Evolutionary conservation across 2,329 filamentous ascomycete genomes (phyloP), one percentile per base, ranked within the genome.

Genomic region (Penicillium sp.): DNA sequence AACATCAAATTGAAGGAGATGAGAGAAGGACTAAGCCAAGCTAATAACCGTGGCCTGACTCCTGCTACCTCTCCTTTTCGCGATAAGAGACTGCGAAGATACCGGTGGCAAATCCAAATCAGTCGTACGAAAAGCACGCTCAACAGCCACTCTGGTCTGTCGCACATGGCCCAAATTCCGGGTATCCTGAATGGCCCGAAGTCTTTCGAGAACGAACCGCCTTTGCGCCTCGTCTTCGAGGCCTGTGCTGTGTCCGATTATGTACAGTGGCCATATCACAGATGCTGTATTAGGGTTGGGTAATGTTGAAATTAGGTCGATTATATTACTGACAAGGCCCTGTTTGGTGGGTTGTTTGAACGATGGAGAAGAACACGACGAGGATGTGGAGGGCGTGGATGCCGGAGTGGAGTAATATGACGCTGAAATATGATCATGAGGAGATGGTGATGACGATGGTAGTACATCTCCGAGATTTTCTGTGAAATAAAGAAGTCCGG

Each of bases 81-180:
- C n/a, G 5, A 14, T 18, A 18, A 14, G n/a, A 40, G 11, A 40
- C 16, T 40, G 35, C 5, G 35, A 40, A 18, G 35, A 18, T 14
- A 18, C 12, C 16, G n/a, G 35, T 40, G 43, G 23, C 24, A 57
- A 20, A 26, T 45, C 55, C 4, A 57, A 30, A 46, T 57, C 49
- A 23, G n/a, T 38, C 5, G 58, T 61, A 3, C 59, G 60, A 57
- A 66, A 66, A 18, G 63, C 58, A 42, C 47, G 54, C 45, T 67
- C 63, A 21, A 68, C 65, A 21, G 63, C 60, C 47, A 60, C 56
- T 5, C 60, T 59, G 1, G 64, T 61, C 2, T 60, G 58, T 16
- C 65, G 59, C n/a, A 70, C 64, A 58, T 64, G 66, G 1, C 68
- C 68, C 26, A 70, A 52, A 52, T 70, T 69, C 9, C 67, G 59